Evolutionary conservation across 2,329 filamentous ascomycete species (phyloP).

Genomic region (Pseudogymnoascus sp.): DNA sequence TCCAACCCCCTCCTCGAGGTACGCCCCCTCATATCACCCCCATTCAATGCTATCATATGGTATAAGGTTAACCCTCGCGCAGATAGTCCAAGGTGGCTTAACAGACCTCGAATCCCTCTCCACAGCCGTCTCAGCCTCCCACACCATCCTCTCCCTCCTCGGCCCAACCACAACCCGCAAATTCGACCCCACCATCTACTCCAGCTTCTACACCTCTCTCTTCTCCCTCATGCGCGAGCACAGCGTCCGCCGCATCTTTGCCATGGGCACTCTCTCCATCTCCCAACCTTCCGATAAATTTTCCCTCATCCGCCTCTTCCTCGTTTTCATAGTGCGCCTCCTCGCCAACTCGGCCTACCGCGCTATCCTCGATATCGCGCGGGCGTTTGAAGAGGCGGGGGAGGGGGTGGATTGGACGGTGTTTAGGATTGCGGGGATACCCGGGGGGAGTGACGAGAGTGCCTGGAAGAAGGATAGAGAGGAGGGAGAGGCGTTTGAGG

Average conservation of each 20-base stretch:
- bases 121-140: constrained; percentile 20
- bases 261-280: constrained; percentile 22
- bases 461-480: constrained; percentile 18
- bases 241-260: constrained; percentile 21
- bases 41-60: constrained; percentile 16
- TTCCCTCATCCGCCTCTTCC: constrained; percentile 19
- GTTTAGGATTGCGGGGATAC: constrained; percentile 20
- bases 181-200: constrained; percentile 20
- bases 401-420: constrained; percentile 23
- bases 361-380: constrained; percentile 19
- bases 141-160: background rate
- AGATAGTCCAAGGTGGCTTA: constrained; percentile 14
- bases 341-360: constrained; percentile 20
- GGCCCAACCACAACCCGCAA: constrained; percentile 1
- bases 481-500: constrained; percentile 17
- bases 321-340: constrained; percentile 21
- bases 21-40: constrained; percentile 13
- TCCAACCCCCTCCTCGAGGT: constrained; percentile 17
- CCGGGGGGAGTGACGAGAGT: background rate
- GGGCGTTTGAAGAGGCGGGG: constrained; percentile 20
- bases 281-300: constrained; percentile 18
- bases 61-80: constrained; percentile 20
- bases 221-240: constrained; percentile 16
- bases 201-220: constrained; percentile 19
- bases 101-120: constrained; percentile 16